Evolutionary conservation across 345 rosid species (phyloP), one percentile per base, ranked within the genome.

Genomic region (Arabidopsis arenosa): DNA sequence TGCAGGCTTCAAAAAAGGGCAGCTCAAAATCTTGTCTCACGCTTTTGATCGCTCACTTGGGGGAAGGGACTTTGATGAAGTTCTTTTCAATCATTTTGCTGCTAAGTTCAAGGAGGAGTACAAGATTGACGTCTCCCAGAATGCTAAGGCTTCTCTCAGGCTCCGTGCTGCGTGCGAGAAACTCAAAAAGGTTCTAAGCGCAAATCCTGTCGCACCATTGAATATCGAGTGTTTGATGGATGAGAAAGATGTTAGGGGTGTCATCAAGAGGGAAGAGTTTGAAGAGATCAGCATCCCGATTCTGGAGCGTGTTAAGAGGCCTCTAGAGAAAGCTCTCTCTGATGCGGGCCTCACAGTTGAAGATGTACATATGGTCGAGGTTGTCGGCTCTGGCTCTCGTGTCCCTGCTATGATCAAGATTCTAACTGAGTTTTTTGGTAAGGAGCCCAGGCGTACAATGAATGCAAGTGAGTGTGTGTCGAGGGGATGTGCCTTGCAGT

Each of bases 381-480:
- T 95, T 43, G 87, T 95, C 35, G 99, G 99, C 45, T 91, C 97
- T 15, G 93, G 84, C 1, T 93, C 99, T 47, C 96, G 98, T 5
- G 79, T 93, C 32, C 99, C 99, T 68, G 85, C 99, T 15, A 68
- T 95, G 15, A 75, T 89, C 36, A 95, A 85, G 82, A 93, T 95
- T 48, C 54, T 95, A 57, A 85, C 97, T 0, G 98, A 93, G 48
- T 90, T 95, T 79, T 95, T 95, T 36, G 96, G 99, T n/a, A 95
- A 95, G 82, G 99, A 93, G 82, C 98, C 97, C 4, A 85, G 97
- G 75, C 89, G 96, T 11, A 90, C 98, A 15, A 90, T 95, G 99
- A 95, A 95, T 83, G 97, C 99, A 4, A 95, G 97, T 73, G 99
- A 95, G 84, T 93, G 97, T 80, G 98, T 95, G 52, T 86, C 98